Evolutionary conservation across 163 green algal genomes (phyloP), one percentile per base, ranked within the genome.

Genomic region (Scenedesmus sp.): DNA sequence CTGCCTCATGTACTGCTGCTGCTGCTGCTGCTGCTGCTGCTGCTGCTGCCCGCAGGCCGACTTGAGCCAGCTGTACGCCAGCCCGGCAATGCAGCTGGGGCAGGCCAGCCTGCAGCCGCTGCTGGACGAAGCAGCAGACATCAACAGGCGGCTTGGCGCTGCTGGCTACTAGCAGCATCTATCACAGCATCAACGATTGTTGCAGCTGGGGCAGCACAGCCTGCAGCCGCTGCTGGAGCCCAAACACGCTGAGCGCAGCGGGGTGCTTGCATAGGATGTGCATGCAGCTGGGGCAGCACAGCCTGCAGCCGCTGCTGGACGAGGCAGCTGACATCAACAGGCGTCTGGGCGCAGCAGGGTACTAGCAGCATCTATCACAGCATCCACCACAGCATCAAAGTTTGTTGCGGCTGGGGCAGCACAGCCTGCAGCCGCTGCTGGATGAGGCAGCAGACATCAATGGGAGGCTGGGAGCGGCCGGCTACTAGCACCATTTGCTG

Each of bases 101-200:
- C 6, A 23, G 62, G 10, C n/a, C n/a, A n/a, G n/a, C n/a, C n/a
- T n/a, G n/a, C 60, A 82, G 57, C 87, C 87, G 3, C 76, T 91
- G 57, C 76, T 91, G 76, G 87, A 91, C 26, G 87, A 91, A 10
- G 74, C 74, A 52, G 76, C 59, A 67, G 81, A 85, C 15, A n/a
- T 91, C 26, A 59, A 66, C 12, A 18, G n/a, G n/a, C n/a, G 56
- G 20, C 87, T 91, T 5, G n/a, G 81, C 54, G 81, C 52, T 26
- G 81, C 81, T 16, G 81, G 81, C 34, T 84, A n/a, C 34, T 84
- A 79, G 67, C 15, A 74, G 66, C 15, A 74, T 4, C 1, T 18
- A 73, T 23, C 62, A 12, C 10, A 73, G 15, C 66, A n/a, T n/a
- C n/a, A n/a, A n/a, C n/a, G 59, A 8, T 64, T 64, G 59, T 13